These are phyloP conservation scores for Beauveria pseudobassiana DNA, from an alignment of 2,329 filamentous ascomycete species.

Conservation along the genomic window DNA sequence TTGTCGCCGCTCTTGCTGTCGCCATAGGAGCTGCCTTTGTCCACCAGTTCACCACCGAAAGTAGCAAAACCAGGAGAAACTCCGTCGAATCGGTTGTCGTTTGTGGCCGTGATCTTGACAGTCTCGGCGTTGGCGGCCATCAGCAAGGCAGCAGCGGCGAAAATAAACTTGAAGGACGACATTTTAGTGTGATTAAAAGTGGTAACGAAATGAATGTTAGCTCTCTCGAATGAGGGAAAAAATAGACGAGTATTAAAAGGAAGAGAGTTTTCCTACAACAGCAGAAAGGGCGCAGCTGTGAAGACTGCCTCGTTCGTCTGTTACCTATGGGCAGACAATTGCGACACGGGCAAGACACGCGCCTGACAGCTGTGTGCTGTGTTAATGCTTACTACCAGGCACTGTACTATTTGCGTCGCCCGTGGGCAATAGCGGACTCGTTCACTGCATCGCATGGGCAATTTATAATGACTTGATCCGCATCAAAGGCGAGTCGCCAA, in stretches of 20 bases:
- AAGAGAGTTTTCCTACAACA: background rate
- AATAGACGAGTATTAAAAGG: background rate
- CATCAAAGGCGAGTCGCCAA: background rate
- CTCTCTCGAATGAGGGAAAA: background rate
- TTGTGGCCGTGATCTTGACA: slow-evolving; percentile 27
- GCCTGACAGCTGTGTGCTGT: background rate
- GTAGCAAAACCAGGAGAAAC: slow-evolving; percentile 20
- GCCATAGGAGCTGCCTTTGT: slow-evolving; percentile 15
- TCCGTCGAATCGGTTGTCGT: slow-evolving; percentile 24
- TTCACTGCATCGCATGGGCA: background rate
- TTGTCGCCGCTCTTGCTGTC: slow-evolving; percentile 4
- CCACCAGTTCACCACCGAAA: slow-evolving; percentile 24
- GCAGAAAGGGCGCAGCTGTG: background rate
- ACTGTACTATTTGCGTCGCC: background rate
- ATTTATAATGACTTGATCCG: background rate
- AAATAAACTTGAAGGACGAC: slow-evolving; percentile 21
- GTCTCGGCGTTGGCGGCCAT: slow-evolving; percentile 23
- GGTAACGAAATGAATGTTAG: background rate
- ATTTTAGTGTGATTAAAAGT: slow-evolving; percentile 15
- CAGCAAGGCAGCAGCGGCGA: slow-evolving; percentile 20
- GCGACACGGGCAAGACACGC: background rate
- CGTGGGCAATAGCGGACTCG: background rate
- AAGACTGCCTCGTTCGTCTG: background rate
- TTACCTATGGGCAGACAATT: background rate
- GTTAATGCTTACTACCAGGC: background rate